Percentiles rank a stretch among this genome's conserved stretches.
Conservation (phyloP, 73 alveolate genomes). For the Effrenium voratum region DNA sequence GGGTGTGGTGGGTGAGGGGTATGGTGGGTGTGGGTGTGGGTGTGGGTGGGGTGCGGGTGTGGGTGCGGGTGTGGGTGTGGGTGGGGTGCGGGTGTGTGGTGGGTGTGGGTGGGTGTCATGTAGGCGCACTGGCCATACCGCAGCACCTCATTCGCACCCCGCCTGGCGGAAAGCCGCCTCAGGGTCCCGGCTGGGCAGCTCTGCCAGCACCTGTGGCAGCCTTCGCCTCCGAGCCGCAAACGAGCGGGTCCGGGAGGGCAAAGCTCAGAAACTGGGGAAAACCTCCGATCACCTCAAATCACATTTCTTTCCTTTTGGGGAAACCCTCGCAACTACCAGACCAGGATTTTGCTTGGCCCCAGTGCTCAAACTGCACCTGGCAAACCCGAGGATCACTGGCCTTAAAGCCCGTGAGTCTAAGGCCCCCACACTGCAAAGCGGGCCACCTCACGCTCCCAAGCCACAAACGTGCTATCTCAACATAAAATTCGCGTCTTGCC, state of each 20-base stretch:
- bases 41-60: too few species aligned
- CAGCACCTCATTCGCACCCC: not conserved
- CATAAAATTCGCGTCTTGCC: too few species aligned
- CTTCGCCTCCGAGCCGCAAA: constrained; percentile 64
- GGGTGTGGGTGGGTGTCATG: too few species aligned
- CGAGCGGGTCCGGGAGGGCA: not conserved
- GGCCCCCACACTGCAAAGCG: constrained; percentile 43
- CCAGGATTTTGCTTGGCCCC: not conserved
- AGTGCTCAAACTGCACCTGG: not conserved
- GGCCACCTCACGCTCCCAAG: too few species aligned
- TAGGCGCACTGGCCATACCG: too few species aligned
- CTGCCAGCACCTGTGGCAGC: constrained; percentile 62
- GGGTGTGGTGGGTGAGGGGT: too few species aligned
- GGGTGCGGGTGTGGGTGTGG: too few species aligned
- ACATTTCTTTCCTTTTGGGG: too few species aligned
- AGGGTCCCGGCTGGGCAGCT: not conserved
- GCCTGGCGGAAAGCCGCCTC: constrained; percentile 49
- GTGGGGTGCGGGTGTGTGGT: too few species aligned
- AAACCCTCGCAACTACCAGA: not conserved
- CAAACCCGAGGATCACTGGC: not conserved
- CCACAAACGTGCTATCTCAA: too few species aligned
- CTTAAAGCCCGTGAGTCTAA: not conserved
- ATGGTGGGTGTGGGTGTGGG: too few species aligned
- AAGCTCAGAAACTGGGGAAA: not conserved
- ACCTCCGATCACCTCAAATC: too few species aligned